Evolutionary conservation across 208 protist species (phyloP).

Genomic region (Acanthamoeba sp.): DNA sequence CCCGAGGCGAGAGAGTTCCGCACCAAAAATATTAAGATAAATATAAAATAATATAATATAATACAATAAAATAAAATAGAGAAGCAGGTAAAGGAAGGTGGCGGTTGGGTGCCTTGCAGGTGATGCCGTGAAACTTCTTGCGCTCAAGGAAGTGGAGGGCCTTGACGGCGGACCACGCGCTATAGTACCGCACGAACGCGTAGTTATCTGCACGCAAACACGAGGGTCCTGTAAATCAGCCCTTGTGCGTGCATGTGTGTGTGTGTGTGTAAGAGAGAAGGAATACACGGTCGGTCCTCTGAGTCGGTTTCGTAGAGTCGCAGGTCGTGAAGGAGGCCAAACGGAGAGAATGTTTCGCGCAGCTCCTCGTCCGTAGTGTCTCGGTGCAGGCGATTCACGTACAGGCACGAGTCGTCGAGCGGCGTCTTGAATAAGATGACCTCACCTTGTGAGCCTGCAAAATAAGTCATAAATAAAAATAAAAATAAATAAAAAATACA

Average conservation of each 20-base stretch:
- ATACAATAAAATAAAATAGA: background rate
- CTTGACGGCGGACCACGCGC: constrained; percentile 28
- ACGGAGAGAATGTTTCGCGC: constrained; percentile 25
- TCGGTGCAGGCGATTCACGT: constrained; percentile 23
- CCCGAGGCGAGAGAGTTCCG: background rate
- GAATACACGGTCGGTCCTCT: constrained; percentile 4
- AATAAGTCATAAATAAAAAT: background rate
- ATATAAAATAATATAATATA: background rate
- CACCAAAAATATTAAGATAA: too few species aligned
- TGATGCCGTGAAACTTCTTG: background rate
- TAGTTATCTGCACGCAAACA: constrained; percentile 19
- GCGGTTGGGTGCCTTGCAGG: background rate
- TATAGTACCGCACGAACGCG: constrained; percentile 69
- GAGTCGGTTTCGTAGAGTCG: constrained; percentile 53
- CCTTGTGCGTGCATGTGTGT: background rate
- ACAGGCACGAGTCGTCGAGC: constrained; percentile 16
- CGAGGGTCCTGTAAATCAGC: background rate
- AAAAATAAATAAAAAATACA: background rate
- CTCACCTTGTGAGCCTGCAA: constrained; percentile 9
- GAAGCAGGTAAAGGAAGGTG: background rate
- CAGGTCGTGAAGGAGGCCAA: constrained; percentile 47
- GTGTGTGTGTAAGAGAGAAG: background rate
- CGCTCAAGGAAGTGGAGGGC: constrained; percentile 19
- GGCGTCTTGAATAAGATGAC: constrained; percentile 62
- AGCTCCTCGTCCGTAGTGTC: constrained; percentile 68